Percentiles rank a stretch among this genome's conserved stretches.
Evolutionary conservation across 345 rosid species (phyloP).

Genomic region (Trapa bicornis): DNA sequence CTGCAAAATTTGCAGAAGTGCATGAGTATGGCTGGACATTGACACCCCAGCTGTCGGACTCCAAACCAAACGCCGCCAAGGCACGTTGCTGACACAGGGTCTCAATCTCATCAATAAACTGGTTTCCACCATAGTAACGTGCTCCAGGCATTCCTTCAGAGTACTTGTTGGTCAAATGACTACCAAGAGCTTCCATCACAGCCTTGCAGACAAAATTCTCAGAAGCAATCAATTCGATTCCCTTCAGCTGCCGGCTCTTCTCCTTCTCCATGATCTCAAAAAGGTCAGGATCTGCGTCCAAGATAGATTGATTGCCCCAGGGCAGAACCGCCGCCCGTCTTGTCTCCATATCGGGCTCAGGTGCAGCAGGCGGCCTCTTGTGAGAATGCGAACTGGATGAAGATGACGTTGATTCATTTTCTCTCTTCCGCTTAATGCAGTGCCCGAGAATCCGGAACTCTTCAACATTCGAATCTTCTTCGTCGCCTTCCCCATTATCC

Average conservation of each 20-base stretch:
- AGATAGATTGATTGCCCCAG: conserved; percentile 47
- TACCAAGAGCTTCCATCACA: conserved; percentile 32
- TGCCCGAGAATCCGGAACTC: conserved; percentile 63
- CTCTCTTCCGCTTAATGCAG: conserved; percentile 37
- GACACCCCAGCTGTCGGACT: conserved; percentile 57
- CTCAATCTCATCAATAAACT: conserved; percentile 63
- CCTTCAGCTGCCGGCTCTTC: conserved; percentile 43
- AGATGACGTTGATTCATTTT: conserved; percentile 16
- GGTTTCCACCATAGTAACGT: conserved; percentile 61
- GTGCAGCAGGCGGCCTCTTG: neutral
- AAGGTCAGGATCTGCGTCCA: conserved; percentile 46
- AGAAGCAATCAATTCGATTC: conserved; percentile 67
- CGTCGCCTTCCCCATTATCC: conserved; percentile 11
- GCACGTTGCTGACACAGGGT: conserved; percentile 59
- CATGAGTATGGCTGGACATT: conserved; percentile 83
- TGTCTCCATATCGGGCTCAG: conserved; percentile 21
- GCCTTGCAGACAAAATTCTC: conserved; percentile 69
- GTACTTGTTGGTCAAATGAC: conserved; percentile 51
- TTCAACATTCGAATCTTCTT: conserved; percentile 24
- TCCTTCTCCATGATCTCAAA: conserved; percentile 50
- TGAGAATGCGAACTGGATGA: conserved; percentile 13
- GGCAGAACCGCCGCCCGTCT: conserved; percentile 23
- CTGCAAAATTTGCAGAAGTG: conserved; percentile 66
- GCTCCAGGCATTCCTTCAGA: conserved; percentile 68
- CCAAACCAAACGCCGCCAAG: conserved; percentile 42